Conservation (phyloP, 2,329 filamentous ascomycete species). For the Dendrostoma leiphaemia region DNA sequence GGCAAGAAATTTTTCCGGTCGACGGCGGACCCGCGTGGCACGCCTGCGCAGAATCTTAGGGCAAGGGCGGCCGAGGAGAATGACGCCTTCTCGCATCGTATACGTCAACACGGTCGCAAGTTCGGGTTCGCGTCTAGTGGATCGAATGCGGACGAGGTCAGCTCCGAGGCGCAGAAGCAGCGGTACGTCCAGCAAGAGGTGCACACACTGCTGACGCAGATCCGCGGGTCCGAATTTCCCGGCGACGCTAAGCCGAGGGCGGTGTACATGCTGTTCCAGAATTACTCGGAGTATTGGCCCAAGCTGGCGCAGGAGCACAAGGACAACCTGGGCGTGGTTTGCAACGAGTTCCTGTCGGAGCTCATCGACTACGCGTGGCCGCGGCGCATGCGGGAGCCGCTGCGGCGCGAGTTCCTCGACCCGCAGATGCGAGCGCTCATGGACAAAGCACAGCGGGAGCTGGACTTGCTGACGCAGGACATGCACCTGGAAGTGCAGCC, state of each 20-base stretch:
- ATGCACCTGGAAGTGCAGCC: slow-evolving; percentile 53
- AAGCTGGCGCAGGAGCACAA: slow-evolving; percentile 52
- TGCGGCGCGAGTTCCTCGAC: slow-evolving; percentile 48
- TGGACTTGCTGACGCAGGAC: slow-evolving; percentile 45
- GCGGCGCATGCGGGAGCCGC: slow-evolving; percentile 48
- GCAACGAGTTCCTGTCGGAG: slow-evolving; percentile 51
- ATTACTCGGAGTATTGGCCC: slow-evolving; percentile 52
- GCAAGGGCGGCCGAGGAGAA: slow-evolving; percentile 52
- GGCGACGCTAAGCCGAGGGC: slow-evolving; percentile 52
- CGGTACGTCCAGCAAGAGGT: slow-evolving; percentile 48
- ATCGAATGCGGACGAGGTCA: slow-evolving; percentile 10
- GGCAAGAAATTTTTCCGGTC: slow-evolving; percentile 50
- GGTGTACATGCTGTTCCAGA: slow-evolving; percentile 53
- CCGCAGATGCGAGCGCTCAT: slow-evolving; percentile 46
- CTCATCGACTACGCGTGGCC: slow-evolving; percentile 51
- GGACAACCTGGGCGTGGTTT: slow-evolving; percentile 52
- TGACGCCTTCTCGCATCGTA: slow-evolving; percentile 46
- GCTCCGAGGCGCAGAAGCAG: slow-evolving; percentile 36
- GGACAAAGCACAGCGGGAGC: slow-evolving; percentile 45
- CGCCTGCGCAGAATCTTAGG: slow-evolving; percentile 49
- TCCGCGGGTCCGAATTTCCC: slow-evolving; percentile 51
- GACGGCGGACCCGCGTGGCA: slow-evolving; percentile 47
- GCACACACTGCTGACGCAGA: slow-evolving; percentile 47
- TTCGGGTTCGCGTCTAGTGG: slow-evolving; percentile 38
- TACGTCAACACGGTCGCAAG: slow-evolving; percentile 49